Evolutionary conservation across 495 filamentous ascomycete genomes (phyloP), one percentile per base, ranked within the genome.

Genomic region (Trichodelitschia bisporula): DNA sequence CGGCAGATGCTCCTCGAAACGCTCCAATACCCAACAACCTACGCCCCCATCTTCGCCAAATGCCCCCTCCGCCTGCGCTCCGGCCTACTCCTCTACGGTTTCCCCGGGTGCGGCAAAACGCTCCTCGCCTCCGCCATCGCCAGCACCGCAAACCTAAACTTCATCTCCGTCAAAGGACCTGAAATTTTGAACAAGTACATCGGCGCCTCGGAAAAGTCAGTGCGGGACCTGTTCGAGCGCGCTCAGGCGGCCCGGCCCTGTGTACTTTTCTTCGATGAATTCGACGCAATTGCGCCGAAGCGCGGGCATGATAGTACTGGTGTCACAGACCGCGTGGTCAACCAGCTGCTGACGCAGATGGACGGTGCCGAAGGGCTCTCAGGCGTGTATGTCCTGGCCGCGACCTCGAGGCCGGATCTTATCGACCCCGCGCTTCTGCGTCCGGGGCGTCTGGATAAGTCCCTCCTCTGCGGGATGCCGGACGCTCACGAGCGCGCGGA

Each of bases 151-250:
- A 84, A 84, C 0, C 64, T 95, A 41, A 95, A 93, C 47, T 95
- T 95, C 56, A 95, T 97, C 55, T 78, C 69, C 32, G 89, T 97
- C 34, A 95, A 95, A 49, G 86, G 86, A 4, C 89, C 86, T 2
- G 89, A 97, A 51, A 93, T 97, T 25, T 50, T 97, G 36, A 95
- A 95, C 53, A 97, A 95, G 47, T 95, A 95, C 48, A 95, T 95
- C 20, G 86, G 86, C 34, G 86, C 86, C 0, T 80, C 72, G 19
- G 86, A 97, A 42, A 95, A 95, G 54, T 76, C 66, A 32, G 80
- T 97, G 11, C 69, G 89, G 2, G 86, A 95, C 49, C 61, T 95
- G 1, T 97, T 97, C 36, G 84, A 86, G 44, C 65, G 86, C 36
- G 86, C 86, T 0, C 64, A 73, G 36, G 82, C 84, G 8, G 86